These are phyloP conservation scores for Aegilops speltoides DNA, from an alignment of 176 grass and related monocot genomes.

Conservation along the genomic window DNA sequence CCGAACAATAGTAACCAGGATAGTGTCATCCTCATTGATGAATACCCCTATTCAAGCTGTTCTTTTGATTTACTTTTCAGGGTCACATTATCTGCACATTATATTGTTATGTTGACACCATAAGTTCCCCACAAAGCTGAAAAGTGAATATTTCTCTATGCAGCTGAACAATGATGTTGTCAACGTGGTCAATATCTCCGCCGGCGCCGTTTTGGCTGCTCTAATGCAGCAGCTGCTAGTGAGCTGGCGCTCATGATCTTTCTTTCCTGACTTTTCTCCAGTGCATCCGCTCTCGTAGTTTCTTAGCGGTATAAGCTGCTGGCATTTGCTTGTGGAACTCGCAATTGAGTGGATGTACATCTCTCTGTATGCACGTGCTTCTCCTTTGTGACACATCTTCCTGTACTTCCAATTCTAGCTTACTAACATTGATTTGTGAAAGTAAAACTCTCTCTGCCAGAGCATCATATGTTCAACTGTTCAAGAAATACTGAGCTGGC, in stretches of 20 bases:
- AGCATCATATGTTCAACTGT: too few species aligned
- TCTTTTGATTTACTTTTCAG: neutral
- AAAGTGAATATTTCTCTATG: conserved; percentile 10
- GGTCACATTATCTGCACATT: neutral
- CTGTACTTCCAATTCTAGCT: neutral
- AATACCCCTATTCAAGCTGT: neutral
- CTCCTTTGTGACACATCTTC: too few species aligned
- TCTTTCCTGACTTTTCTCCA: neutral
- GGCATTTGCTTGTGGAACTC: neutral
- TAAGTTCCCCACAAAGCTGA: conserved; percentile 14
- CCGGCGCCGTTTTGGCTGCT: conserved; percentile 63
- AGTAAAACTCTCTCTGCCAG: neutral
- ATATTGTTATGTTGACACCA: neutral
- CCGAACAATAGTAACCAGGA: neutral
- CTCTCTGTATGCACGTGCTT: neutral
- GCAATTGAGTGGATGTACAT: neutral
- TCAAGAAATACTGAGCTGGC: neutral
- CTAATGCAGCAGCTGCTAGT: conserved; percentile 60
- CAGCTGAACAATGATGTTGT: conserved; percentile 94
- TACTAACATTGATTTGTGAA: neutral
- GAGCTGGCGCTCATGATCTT: conserved; percentile 32
- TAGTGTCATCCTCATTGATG: neutral
- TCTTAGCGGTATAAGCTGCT: neutral
- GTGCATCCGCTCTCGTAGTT: neutral
- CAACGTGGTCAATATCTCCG: conserved; percentile 85